Percentiles rank a stretch among this genome's conserved stretches.
These are phyloP conservation scores for Murraya paniculata DNA, from an alignment of 345 rosid genomes.

Conservation along the genomic window DNA sequence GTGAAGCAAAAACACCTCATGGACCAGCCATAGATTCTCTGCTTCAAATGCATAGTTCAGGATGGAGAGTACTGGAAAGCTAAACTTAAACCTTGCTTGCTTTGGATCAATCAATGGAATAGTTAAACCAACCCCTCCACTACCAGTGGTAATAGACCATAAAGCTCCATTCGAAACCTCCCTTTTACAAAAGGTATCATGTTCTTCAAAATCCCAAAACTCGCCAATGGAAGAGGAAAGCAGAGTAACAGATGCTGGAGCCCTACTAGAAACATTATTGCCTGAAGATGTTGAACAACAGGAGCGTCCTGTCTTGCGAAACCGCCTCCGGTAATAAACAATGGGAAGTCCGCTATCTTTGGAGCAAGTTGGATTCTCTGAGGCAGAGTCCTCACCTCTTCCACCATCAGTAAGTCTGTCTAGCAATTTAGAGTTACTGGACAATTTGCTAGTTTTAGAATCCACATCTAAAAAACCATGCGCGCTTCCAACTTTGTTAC, in stretches of 20 bases:
- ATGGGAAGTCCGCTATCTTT: slow-evolving; percentile 52
- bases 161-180: slow-evolving; percentile 34
- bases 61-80: slow-evolving; percentile 34
- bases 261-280: slow-evolving; percentile 14
- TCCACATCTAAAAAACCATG: slow-evolving; percentile 28
- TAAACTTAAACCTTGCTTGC: slow-evolving; percentile 37
- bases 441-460: slow-evolving; percentile 29
- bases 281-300: slow-evolving; percentile 13
- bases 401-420: slow-evolving; percentile 31
- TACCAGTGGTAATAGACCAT: slow-evolving; percentile 37
- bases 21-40: slow-evolving; percentile 43
- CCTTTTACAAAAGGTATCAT: slow-evolving; percentile 24
- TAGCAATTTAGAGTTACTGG: slow-evolving; percentile 27
- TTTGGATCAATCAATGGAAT: slow-evolving; percentile 31
- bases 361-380: slow-evolving; percentile 28
- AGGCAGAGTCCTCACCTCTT: slow-evolving; percentile 32
- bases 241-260: slow-evolving; percentile 22
- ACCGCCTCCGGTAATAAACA: slow-evolving; percentile 80
- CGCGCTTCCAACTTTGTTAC: slow-evolving; percentile 27
- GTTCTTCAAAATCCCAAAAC: slow-evolving; percentile 22
- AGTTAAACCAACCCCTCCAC: slow-evolving; percentile 38
- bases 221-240: slow-evolving; percentile 23
- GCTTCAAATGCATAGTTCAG: slow-evolving; percentile 29
- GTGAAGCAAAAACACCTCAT: slow-evolving; percentile 43
- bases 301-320: slow-evolving; percentile 38